These are phyloP conservation scores for Globisporangium nunn DNA, from an alignment of 352 stramenopile species.

Conservation along the genomic window DNA sequence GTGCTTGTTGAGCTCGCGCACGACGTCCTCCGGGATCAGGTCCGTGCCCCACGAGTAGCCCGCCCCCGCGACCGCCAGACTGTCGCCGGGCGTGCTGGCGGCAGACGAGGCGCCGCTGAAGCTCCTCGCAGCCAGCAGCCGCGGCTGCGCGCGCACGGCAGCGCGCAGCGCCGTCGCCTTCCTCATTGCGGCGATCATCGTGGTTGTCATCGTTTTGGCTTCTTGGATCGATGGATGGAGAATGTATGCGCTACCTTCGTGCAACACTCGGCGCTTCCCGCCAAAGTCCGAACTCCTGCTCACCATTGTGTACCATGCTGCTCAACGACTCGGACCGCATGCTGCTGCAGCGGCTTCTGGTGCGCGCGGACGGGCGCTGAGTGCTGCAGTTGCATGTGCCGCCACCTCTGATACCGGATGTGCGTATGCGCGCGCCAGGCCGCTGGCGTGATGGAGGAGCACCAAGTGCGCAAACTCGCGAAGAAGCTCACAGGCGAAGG, in stretches of 20 bases:
- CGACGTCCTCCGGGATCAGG: constrained; percentile 89
- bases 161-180: background rate
- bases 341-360: constrained; percentile 74
- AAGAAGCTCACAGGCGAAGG: constrained; percentile 61
- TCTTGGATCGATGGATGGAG: background rate
- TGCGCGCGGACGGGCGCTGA: constrained; percentile 9
- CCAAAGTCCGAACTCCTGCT: no score
- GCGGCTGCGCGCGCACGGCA: background rate
- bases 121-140: background rate
- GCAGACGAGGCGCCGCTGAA: background rate
- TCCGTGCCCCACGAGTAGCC: constrained; percentile 24
- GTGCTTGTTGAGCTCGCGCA: constrained; percentile 92
- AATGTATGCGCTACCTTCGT: background rate
- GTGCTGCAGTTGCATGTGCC: no score
- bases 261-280: no score
- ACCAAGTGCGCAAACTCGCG: constrained; percentile 41
- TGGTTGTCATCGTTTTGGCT: no score
- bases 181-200: background rate
- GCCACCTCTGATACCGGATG: no score
- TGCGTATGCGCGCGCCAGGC: constrained; percentile 21
- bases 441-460: constrained; percentile 58
- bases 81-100: background rate
- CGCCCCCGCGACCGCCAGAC: constrained; percentile 5
- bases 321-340: constrained; percentile 63
- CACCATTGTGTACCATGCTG: constrained; percentile 17